Evolutionary conservation across 108 stramenopile species (phyloP), one percentile per base, ranked within the genome.

Genomic region (Aureococcus anophagefferens): DNA sequence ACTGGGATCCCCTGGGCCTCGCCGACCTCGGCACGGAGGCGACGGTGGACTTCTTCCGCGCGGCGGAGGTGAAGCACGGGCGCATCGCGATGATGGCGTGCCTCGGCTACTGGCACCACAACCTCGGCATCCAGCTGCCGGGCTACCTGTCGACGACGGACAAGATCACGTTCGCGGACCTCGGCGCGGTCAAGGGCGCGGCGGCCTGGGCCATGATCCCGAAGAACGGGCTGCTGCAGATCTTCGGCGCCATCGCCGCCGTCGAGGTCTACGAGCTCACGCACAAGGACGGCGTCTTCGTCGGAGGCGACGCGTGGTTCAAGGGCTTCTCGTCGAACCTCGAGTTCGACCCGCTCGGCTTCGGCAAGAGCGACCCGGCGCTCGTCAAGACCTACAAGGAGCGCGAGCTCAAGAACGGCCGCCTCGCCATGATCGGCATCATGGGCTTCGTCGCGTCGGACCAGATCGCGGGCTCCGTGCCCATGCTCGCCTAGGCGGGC

Each of bases 341-440:
- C 84, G 84, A 63, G 79, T 85, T 69, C 77, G 82, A 65, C 68
- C 86, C 63, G 84, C 84, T 72, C 80, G 83, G 46, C 21, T 59
- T 59, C 51, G 51, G 51, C 67, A 66, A 77, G 17, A 72, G 81
- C 37, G 80, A 85, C 35, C 79, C 77, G 21, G 25, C 17, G 51
- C 21, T 28, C 51, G 51, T 59, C 33, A 84, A 87, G 64, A 76
- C 77, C 11, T 77, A 79, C 35, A 74, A 75, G 30, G 72, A 81
- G 35, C 71, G 70, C 7, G 86, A 87, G 77, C 70, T 87, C 33
- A 84, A 87, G 71, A 87, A 87, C 69, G 86, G 86, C 68, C 84
- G 86, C 68, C 84, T 84, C 66, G 86, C 86, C 66, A 87, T 87
- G 86, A 76, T 87, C 37, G 86, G 84, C 44, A 87, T 87, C 72